Evolutionary conservation across 257 asterid genomes (phyloP), one percentile per base, ranked within the genome.

Genomic region (Coffea canephora): DNA sequence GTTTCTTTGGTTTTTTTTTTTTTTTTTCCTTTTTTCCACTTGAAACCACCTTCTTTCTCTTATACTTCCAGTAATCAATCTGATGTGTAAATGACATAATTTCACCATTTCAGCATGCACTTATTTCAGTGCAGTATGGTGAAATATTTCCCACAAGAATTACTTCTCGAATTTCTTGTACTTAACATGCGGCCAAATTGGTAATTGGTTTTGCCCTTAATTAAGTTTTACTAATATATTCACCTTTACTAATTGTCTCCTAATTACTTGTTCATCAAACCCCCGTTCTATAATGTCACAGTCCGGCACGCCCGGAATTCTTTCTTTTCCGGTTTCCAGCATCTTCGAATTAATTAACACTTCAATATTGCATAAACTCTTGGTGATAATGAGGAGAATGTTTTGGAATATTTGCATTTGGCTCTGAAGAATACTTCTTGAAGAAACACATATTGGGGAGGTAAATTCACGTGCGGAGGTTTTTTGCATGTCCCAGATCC

Each of bases 81-180:
- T 73, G 65, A 49, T 83, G 18, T 79, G 78, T 75, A 69, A 64
- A 69, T 74, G 70, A 59, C 52, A 46, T 74, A 55, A 78, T 78
- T 66, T 45, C 74, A 52, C 55, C 71, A 16, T 39, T 41, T 74
- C 50, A 48, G 65, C 66, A 2, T 48, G 57, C 73, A 49, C 55
- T 65, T 69, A 21, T 31, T 13, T 46, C 45, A 25, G 31, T 65
- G 43, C 39, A 52, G 43, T 62, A 23, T 66, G 75, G 43, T 55
- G 74, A 65, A 80, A 73, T 27, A 64, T 19, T 39, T 39, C 43
- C 43, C 16, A 61, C 48, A 55, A 23, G 45, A 46, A 31, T 36
- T 57, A 64, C 13, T 55, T 16, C 25, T 55, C 78, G 50, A 62
- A 31, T 7, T 21, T 13, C 5, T 52, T 52, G 59, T 52, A 52